These are phyloP conservation scores for Malassezia caprae DNA, from an alignment of 1,284 basidiomycete species.

Conservation along the genomic window DNA sequence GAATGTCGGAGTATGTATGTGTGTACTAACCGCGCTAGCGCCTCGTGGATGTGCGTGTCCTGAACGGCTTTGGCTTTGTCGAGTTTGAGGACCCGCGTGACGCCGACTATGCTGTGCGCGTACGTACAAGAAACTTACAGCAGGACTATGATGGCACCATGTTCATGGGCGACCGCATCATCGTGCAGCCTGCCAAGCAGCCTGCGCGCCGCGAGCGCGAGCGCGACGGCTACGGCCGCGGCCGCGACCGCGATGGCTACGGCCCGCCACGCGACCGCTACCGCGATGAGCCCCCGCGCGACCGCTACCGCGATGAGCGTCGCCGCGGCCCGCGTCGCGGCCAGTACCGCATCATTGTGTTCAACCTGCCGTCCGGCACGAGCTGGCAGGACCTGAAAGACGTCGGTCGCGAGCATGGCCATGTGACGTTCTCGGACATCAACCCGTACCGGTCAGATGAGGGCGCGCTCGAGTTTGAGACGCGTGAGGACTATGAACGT, in stretches of 20 bases:
- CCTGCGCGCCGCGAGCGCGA: slow-evolving; percentile 19
- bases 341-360: slow-evolving; percentile 36
- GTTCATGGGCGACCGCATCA: slow-evolving; percentile 45
- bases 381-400: slow-evolving; percentile 98
- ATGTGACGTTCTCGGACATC: slow-evolving; percentile 43
- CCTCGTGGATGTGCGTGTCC: slow-evolving; percentile 37
- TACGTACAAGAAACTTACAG: slow-evolving; percentile 1
- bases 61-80: slow-evolving; percentile 44
- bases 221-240: slow-evolving; percentile 18
- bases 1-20: slow-evolving; percentile 29
- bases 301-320: slow-evolving; percentile 17
- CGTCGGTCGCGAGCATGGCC: slow-evolving; percentile 80
- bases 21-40: not conserved
- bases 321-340: slow-evolving; percentile 33
- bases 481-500: slow-evolving; percentile 42
- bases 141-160: slow-evolving; percentile 41
- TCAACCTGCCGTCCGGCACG: slow-evolving; percentile 75
- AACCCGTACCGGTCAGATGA: slow-evolving; percentile 40
- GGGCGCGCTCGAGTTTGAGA: slow-evolving; percentile 45
- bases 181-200: slow-evolving; percentile 43
- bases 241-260: slow-evolving; percentile 18
- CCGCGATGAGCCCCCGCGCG: slow-evolving; percentile 1
- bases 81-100: slow-evolving; percentile 46
- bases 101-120: slow-evolving; percentile 42
- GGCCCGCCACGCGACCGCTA: slow-evolving; percentile 26